A percentile compares a stretch with the other conserved stretches of the same genome.
phyloP scores from a whole-genome alignment of 352 stramenopile species.

The Halophytophthora polymorphica region DNA sequence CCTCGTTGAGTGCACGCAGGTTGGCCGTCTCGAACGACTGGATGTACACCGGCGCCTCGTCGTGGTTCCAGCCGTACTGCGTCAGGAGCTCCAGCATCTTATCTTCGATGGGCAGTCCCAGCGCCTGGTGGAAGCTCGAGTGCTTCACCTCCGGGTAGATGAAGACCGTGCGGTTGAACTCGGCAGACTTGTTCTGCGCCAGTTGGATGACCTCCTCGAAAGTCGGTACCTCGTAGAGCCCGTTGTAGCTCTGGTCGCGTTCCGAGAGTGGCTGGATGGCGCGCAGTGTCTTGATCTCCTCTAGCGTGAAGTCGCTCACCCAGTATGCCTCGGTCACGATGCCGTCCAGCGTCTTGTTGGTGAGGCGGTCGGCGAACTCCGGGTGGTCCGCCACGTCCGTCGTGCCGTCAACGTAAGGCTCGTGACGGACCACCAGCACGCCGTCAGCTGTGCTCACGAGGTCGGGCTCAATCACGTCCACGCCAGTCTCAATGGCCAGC shows the following conservation, averaged over 20 bases:
- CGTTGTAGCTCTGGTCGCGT: constrained; percentile 79
- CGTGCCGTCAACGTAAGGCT: constrained; percentile 87
- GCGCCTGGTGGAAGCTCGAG: constrained; percentile 63
- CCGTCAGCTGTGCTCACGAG: constrained; percentile 86
- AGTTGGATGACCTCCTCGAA: constrained; percentile 88
- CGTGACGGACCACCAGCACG: constrained; percentile 82
- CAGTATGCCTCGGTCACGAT: constrained; percentile 73
- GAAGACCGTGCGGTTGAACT: constrained; percentile 59
- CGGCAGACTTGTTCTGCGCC: constrained; percentile 56
- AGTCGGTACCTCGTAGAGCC: constrained; percentile 84
- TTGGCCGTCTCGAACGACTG: constrained; percentile 80
- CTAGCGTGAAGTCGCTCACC: constrained; percentile 89
- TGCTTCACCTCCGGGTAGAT: constrained; percentile 91
- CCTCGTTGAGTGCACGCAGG: constrained; percentile 59
- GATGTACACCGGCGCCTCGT: constrained; percentile 60
- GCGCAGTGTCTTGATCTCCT: constrained; percentile 86
- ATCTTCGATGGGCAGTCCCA: constrained; percentile 75
- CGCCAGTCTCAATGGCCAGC: constrained; percentile 85
- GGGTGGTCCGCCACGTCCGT: constrained; percentile 81
- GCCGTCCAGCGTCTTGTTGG: constrained; percentile 57
- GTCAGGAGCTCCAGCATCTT: constrained; percentile 71
- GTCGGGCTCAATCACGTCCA: constrained; percentile 92
- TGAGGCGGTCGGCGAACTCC: constrained; percentile 67
- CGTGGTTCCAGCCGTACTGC: constrained; percentile 63
- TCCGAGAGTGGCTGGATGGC: constrained; percentile 77